Evolutionary conservation across 768 basidiomycete genomes (phyloP).

Genomic region (Strobilomyces dryophilus): DNA sequence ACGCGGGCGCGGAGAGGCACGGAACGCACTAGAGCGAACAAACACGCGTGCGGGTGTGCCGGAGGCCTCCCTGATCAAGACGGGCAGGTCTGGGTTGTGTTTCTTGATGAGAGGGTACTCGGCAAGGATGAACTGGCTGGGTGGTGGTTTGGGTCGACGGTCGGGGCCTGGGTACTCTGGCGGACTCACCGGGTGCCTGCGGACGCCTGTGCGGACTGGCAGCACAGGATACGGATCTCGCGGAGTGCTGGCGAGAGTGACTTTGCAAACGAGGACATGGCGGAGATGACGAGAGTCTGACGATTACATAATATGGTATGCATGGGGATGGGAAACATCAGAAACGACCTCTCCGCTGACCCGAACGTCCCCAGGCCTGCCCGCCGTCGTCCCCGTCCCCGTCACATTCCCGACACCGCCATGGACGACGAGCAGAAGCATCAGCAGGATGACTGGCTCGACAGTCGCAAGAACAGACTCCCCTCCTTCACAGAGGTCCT

Average conservation of each 20-base stretch:
- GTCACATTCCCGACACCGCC: constrained; percentile 2
- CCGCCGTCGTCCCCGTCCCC: constrained; percentile 12
- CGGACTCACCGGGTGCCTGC: constrained; percentile 68
- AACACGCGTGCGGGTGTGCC: constrained; percentile 80
- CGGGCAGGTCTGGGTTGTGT: constrained; percentile 82
- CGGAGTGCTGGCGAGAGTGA: constrained; percentile 73
- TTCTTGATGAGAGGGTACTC: constrained; percentile 75
- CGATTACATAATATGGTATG: constrained; percentile 27
- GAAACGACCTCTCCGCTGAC: constrained; percentile 16
- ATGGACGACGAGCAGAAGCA: constrained; percentile 54
- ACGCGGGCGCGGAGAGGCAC: constrained; percentile 8
- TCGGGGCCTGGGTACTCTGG: constrained; percentile 1
- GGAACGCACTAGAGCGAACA: constrained; percentile 75
- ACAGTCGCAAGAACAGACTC: constrained; percentile 66
- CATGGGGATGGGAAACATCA: constrained; percentile 1
- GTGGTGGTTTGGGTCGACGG: neutral
- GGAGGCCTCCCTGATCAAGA: constrained; percentile 74
- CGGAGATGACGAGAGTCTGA: constrained; percentile 23
- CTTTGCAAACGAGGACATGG: constrained; percentile 63
- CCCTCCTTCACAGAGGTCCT: constrained; percentile 92
- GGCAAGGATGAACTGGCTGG: constrained; percentile 73
- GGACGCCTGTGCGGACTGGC: constrained; percentile 71
- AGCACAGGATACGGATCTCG: constrained; percentile 78
- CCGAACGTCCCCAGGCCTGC: constrained; percentile 12
- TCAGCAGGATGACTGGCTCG: constrained; percentile 70